A percentile compares a stretch with the other conserved stretches of the same genome.
phyloP scores from a whole-genome alignment of 352 stramenopile species.

The Phytophthora parvispora region DNA sequence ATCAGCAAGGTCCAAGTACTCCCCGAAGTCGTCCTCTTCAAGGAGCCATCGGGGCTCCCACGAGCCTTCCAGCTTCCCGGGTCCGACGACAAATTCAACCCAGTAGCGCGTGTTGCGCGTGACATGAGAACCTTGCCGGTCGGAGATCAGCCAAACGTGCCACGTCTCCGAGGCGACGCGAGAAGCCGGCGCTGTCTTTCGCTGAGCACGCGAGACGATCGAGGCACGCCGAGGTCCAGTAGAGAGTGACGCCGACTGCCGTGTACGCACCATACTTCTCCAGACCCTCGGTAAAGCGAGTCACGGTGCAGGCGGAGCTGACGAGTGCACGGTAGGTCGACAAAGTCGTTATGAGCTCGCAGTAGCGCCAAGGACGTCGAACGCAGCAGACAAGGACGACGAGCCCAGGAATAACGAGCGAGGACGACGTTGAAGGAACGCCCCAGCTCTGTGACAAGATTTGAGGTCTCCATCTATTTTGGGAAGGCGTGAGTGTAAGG shows the following conservation, averaged over 20 bases:
- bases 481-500: not conserved
- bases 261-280: no score
- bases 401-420: no score
- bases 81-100: not conserved
- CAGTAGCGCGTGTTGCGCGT: not conserved
- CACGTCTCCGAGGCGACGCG: not conserved
- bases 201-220: not conserved
- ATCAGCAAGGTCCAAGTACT: slow-evolving; percentile 4
- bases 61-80: not conserved
- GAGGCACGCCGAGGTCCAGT: not conserved
- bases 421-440: no score
- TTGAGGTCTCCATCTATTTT: no score
- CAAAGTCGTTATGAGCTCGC: no score
- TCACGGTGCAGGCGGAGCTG: no score
- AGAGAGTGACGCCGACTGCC: no score
- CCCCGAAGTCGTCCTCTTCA: slow-evolving; percentile 3
- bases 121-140: not conserved
- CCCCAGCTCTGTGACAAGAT: not conserved
- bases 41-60: slow-evolving; percentile 1
- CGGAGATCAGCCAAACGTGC: not conserved
- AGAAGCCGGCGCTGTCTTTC: not conserved
- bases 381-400: no score
- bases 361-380: no score
- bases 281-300: no score
- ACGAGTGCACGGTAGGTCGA: no score